phyloP scores from a whole-genome alignment of 1,284 basidiomycete species.

The Cutaneotrichosporon cutaneum region DNA sequence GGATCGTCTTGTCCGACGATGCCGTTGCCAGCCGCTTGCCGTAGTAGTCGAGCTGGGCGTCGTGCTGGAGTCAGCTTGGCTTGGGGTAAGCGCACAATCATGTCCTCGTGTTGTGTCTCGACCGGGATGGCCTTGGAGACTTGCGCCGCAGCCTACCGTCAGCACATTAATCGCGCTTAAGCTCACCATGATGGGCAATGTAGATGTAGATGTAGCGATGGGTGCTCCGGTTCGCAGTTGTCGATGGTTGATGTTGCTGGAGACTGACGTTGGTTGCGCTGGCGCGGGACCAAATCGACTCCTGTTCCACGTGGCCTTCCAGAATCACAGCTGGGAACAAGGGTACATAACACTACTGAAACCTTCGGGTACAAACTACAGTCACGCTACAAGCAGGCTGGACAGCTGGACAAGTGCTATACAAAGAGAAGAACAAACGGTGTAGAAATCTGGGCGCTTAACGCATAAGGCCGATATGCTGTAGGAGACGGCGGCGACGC shows the following conservation, averaged over 20 bases:
- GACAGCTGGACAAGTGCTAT: no score
- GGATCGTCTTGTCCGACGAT: conserved; percentile 92
- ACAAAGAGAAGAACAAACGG: no score
- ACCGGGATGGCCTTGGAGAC: conserved; percentile 54
- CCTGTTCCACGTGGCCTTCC: conserved; percentile 2
- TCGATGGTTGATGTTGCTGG: neutral
- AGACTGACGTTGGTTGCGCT: conserved; percentile 3
- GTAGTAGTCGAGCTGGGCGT: conserved; percentile 97
- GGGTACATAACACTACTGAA: no score
- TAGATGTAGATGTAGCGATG: neutral
- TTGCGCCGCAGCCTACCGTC: conserved; percentile 33
- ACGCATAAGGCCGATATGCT: no score
- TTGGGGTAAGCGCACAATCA: conserved; percentile 69
- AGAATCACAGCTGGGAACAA: no score
- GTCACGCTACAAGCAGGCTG: no score
- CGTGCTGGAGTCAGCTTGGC: conserved; percentile 64
- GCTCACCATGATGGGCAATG: conserved; percentile 20
- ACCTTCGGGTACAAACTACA: no score
- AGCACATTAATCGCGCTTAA: neutral
- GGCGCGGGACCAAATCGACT: neutral
- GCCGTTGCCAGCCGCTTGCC: conserved; percentile 95
- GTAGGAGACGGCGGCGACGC: no score
- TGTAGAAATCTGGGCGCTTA: no score
- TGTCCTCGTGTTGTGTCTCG: conserved; percentile 90
- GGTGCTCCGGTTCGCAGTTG: neutral